These are phyloP conservation scores for Ustilago lituana DNA, from an alignment of 1,284 basidiomycete species.

Conservation along the genomic window DNA sequence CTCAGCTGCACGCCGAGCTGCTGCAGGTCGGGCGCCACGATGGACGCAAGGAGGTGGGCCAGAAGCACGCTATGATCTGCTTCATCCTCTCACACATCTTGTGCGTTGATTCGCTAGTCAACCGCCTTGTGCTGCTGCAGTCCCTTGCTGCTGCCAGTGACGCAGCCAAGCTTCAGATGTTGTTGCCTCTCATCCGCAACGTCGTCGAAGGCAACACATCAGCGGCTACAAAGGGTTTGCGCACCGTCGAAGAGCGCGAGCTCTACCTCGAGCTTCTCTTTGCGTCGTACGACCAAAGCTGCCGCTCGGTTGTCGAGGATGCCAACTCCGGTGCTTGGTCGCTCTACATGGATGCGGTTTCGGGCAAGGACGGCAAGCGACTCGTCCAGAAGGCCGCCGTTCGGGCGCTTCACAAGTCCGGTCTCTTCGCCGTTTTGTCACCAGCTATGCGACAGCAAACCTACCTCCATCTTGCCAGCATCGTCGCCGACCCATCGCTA, in stretches of 20 bases:
- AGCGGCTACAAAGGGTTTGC: conserved; percentile 13
- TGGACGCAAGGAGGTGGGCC: conserved; percentile 73
- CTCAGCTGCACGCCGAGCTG: conserved; percentile 74
- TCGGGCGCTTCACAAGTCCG: conserved; percentile 69
- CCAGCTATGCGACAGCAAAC: conserved; percentile 73
- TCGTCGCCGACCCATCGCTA: conserved; percentile 45
- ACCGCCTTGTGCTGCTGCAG: conserved; percentile 74
- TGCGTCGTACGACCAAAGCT: conserved; percentile 71
- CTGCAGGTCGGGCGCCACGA: conserved; percentile 71
- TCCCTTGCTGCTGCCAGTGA: conserved; percentile 75
- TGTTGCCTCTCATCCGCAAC: conserved; percentile 74
- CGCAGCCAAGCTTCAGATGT: conserved; percentile 74
- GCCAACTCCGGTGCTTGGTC: conserved; percentile 67
- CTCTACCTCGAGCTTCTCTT: conserved; percentile 71
- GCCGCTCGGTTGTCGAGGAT: conserved; percentile 71
- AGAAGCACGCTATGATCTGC: conserved; percentile 79
- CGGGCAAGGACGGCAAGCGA: conserved; percentile 18
- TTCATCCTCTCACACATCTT: conserved; percentile 84
- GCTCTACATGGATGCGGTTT: conserved; percentile 34
- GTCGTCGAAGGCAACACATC: conserved; percentile 58
- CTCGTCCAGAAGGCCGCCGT: conserved; percentile 46
- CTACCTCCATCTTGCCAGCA: conserved; percentile 70
- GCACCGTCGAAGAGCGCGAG: conserved; percentile 25
- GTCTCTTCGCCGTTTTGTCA: conserved; percentile 72
- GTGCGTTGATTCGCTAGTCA: conserved; percentile 72